Evolutionary conservation across 345 rosid species (phyloP).

Genomic region (Salix viminalis): DNA sequence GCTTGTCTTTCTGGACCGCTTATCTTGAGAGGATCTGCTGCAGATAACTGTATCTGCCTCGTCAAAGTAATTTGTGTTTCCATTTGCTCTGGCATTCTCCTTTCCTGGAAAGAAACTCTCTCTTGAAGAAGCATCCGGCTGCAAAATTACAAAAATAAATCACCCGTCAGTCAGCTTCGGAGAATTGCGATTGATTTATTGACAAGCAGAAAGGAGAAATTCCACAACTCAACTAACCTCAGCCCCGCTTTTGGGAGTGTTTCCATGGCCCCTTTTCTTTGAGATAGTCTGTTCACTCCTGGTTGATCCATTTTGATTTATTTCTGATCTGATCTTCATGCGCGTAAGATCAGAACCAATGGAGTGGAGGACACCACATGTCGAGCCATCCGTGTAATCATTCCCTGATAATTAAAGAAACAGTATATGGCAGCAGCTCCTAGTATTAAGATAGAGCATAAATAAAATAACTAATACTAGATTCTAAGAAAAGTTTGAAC

Average conservation of each 20-base stretch:
- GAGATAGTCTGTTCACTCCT: conserved; percentile 61
- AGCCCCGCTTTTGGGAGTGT: conserved; percentile 71
- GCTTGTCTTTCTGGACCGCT: conserved; percentile 76
- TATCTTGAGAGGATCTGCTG: conserved; percentile 64
- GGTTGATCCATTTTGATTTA: conserved; percentile 45
- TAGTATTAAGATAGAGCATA: not conserved
- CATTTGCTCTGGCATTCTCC: conserved; percentile 37
- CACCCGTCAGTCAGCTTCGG: not conserved
- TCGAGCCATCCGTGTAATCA: conserved; percentile 53
- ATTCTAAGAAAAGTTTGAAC: not conserved
- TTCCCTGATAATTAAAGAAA: conserved; percentile 31
- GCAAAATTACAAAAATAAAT: conserved; percentile 9
- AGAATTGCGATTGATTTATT: not conserved
- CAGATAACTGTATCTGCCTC: conserved; percentile 37
- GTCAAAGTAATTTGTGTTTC: conserved; percentile 24
- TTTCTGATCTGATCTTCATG: conserved; percentile 57
- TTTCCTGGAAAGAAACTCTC: conserved; percentile 62
- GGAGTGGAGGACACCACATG: conserved; percentile 81
- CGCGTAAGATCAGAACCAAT: conserved; percentile 95
- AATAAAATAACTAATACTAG: not conserved
- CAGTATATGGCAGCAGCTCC: not conserved
- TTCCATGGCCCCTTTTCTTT: conserved; percentile 43
- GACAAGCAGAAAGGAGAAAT: not conserved
- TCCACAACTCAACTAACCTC: conserved; percentile 39
- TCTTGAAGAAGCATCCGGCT: conserved; percentile 85